Percentiles rank a stretch among this genome's conserved stretches.
Conservation (phyloP, 23 red algal genomes). For the Pyropia yezoensis region DNA sequence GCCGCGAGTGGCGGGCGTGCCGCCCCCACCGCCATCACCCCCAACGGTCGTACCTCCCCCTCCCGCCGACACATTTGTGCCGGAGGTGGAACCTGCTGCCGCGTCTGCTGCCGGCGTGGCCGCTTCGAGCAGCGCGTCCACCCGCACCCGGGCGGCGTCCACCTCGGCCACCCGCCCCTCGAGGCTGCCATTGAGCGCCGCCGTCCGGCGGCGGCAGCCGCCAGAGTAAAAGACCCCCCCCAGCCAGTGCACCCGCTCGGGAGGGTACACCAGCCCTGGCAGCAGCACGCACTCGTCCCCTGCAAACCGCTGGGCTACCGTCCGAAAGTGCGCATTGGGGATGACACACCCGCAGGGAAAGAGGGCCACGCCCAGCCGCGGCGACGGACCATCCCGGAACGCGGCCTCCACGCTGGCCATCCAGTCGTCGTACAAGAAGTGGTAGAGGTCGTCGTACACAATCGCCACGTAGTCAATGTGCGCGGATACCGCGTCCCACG, state of each 20-base stretch:
- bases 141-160: too few relatives aligned
- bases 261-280: conserved; percentile 37
- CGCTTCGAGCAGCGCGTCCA: too few relatives aligned
- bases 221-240: too few relatives aligned
- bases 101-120: too few relatives aligned
- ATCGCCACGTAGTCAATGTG: conserved; percentile 53
- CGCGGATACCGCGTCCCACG: conserved; percentile 25
- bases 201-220: too few relatives aligned
- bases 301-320: conserved; percentile 15
- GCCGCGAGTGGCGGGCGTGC: too few relatives aligned
- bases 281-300: conserved; percentile 55
- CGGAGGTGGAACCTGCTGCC: too few relatives aligned
- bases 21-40: too few relatives aligned
- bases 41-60: too few relatives aligned
- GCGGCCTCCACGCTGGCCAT: conserved; percentile 20
- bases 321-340: conserved; percentile 35
- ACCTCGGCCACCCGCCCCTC: too few relatives aligned
- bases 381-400: not conserved
- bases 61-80: too few relatives aligned
- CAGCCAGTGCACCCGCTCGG: conserved; percentile 27
- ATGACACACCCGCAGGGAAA: conserved; percentile 57
- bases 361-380: conserved; percentile 17
- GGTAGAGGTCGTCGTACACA: conserved; percentile 49
- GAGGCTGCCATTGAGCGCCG: too few relatives aligned
- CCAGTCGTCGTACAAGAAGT: conserved; percentile 58